Evolutionary conservation across 495 filamentous ascomycete genomes (phyloP), one percentile per base, ranked within the genome.

Genomic region (Staphylotrichum longicolle): DNA sequence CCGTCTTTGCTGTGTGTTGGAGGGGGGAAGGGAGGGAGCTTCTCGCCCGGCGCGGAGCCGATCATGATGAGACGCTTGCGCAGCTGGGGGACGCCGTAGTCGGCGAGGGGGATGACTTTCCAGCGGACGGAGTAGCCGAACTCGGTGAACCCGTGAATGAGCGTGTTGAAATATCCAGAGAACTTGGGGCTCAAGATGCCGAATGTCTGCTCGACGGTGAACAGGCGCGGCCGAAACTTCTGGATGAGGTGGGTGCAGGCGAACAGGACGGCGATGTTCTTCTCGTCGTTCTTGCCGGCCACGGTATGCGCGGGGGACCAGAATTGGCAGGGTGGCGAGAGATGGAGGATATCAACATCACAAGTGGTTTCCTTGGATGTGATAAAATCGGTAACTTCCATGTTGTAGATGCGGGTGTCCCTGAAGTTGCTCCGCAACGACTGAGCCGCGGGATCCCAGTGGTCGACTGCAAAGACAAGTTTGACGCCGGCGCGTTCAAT

Each of bases 201-300:
- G 49, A 82, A 85, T 0, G 93, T 96, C 62, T 97, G 89, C 63
- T 98, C 94, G 10, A 97, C 74, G 0, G 91, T 98, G 3, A 90
- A 83, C 0, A 96, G 61, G 0, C 91, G 79, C 0, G 93, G 91
- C 4, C 79, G 85, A 0, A 79, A 67, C 30, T 80, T 82, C 15
- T 78, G 67, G 1, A 96, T 71, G 0, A 94, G 70, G 9, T 82
- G 69, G 0, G 70, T 70, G 5, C 88, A 83, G 0, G 85, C 84
- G 65, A 88, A 92, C 0, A 93, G 74, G 1, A 86, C 83, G 0
- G 87, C 87, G 0, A 83, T 84, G 58, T 96, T 96, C 6, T 72
- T 77, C 3, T 93, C 91, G 51, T 95, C 91, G 42, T 90, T 79
- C 9, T 79, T 75, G 1, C 85, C 83, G 0, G 77, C 64, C 3